Base-by-base conservation (phyloP, 176 grass and related monocot species). In the Oryza punctata region DNA sequence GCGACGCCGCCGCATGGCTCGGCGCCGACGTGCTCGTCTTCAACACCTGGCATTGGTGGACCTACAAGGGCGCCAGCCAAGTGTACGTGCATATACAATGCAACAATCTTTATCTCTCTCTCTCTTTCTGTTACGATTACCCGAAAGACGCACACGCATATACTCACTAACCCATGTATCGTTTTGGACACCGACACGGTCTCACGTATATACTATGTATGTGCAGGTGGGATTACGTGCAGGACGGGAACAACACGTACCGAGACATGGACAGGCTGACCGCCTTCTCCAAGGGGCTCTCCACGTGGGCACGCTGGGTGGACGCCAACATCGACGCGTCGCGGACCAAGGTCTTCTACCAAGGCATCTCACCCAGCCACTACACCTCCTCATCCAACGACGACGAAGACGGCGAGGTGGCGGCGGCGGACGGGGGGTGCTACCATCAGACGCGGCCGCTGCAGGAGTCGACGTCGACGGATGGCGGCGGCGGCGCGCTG, bases 41-140 rank as follows among this genome's bases (percentile, higher is more conserved):
- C 72, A 87, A 89, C 87, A 92, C 87, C 0, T 92, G 91, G 91
- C 91, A 89, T 49, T 92, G 91, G 91, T 92, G 91, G 91, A 92
- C 91, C 0, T 86, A 87, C 76, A 80, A 13, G 47, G 84, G 91
- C 30, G 57, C 64, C 0, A 84, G 86, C 84, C 91, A 93, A 89
- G 78, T 82, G 87, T 85, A 81, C 13, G 33, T 37, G 4, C 0
- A 33, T 6, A 29, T 5, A 10, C 33, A 7, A n/a, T 27, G 3
- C 40, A 23, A 7, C 47, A 21, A 1, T 15, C 12, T 26, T 15
- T n/a, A 1, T 12, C 3, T 23, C 1, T 29, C 28, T 29, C 28
- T 29, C 28, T 29, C 28, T 29, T 2, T 29, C 32, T 8, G n/a
- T n/a, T 38, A 7, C 6, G 37, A 38, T 38, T 38, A 38, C 9